Percentiles rank a stretch among this genome's conserved stretches.
Conservation (phyloP, 2,329 filamentous ascomycete genomes). For the Penicillium sp. region DNA sequence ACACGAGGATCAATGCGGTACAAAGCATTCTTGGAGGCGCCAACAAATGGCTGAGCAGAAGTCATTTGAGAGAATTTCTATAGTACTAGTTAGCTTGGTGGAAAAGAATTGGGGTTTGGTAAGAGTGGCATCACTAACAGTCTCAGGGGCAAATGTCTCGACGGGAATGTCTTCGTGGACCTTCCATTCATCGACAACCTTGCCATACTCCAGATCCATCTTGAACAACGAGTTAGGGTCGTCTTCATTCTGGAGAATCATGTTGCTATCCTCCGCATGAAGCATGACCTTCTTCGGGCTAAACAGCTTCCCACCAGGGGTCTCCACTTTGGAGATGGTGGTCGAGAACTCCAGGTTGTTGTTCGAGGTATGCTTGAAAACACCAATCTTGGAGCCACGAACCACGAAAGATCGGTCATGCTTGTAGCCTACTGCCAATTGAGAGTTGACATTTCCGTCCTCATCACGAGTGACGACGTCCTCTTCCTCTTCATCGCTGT, state of each 20-base stretch:
- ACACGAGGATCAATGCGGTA: constrained; percentile 93
- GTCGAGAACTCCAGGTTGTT: constrained; percentile 95
- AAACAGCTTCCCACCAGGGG: constrained; percentile 83
- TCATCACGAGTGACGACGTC: constrained; percentile 69
- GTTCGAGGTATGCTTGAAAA: constrained; percentile 94
- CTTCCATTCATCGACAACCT: constrained; percentile 98
- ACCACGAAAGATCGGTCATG: constrained; percentile 97
- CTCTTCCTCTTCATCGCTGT: constrained; percentile 78
- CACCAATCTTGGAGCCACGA: constrained; percentile 94
- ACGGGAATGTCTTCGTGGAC: constrained; percentile 95
- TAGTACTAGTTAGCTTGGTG: constrained; percentile 30
- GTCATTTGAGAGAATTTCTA: constrained; percentile 98
- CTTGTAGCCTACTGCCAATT: constrained; percentile 94
- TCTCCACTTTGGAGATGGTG: constrained; percentile 94
- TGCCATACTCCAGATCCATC: constrained; percentile 98
- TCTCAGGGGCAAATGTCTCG: constrained; percentile 89
- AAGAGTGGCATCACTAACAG: constrained; percentile 50
- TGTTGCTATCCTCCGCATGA: constrained; percentile 84
- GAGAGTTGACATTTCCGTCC: constrained; percentile 87
- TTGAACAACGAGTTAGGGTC: constrained; percentile 91
- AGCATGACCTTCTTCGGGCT: constrained; percentile 97
- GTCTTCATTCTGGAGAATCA: constrained; percentile 80
- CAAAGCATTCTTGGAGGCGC: constrained; percentile 87
- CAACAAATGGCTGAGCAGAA: constrained; percentile 90
- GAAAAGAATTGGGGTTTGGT: constrained; percentile 10